Evolutionary conservation across 352 stramenopile genomes (phyloP).

Genomic region (Globisporangium parvum): DNA sequence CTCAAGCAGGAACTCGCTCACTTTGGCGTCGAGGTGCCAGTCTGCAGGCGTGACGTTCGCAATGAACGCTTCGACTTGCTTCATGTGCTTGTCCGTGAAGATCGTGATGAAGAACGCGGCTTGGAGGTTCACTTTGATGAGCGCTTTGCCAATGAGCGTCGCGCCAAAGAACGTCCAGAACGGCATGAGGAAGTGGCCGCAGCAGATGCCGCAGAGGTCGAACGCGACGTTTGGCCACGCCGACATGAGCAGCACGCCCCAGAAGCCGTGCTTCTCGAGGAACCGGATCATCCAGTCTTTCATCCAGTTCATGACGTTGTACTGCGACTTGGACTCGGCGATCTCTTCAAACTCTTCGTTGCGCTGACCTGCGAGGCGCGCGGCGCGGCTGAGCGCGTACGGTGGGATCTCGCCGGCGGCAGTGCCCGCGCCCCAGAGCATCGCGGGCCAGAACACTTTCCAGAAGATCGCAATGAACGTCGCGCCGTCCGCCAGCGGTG

Average conservation of each 20-base stretch:
- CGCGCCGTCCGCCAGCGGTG: slow-evolving; percentile 36
- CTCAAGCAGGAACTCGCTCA: slow-evolving; percentile 84
- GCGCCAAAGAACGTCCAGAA: slow-evolving; percentile 95
- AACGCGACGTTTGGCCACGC: slow-evolving; percentile 94
- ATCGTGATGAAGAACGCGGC: slow-evolving; percentile 90
- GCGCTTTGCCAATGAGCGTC: slow-evolving; percentile 91
- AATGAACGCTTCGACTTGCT: slow-evolving; percentile 83
- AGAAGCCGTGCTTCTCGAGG: slow-evolving; percentile 89
- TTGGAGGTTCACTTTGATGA: slow-evolving; percentile 91
- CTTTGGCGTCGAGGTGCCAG: slow-evolving; percentile 72
- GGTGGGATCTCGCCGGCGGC: slow-evolving; percentile 92
- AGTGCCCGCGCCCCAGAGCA: slow-evolving; percentile 92
- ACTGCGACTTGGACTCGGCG: slow-evolving; percentile 71
- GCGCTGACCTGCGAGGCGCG: slow-evolving; percentile 73
- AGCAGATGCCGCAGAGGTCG: slow-evolving; percentile 93
- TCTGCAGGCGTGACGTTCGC: slow-evolving; percentile 58
- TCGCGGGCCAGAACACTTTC: slow-evolving; percentile 86
- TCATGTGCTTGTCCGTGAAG: slow-evolving; percentile 83
- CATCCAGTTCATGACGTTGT: slow-evolving; percentile 88
- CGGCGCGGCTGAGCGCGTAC: slow-evolving; percentile 89
- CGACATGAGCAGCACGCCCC: slow-evolving; percentile 90
- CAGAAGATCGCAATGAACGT: slow-evolving; percentile 86
- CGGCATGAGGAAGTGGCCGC: slow-evolving; percentile 91
- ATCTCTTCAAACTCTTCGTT: slow-evolving; percentile 91
- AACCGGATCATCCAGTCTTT: slow-evolving; percentile 93